Percentiles rank a stretch among this genome's conserved stretches.
These are phyloP conservation scores for Lagenidium sp. DNA, from an alignment of 352 stramenopile species.

Conservation along the genomic window DNA sequence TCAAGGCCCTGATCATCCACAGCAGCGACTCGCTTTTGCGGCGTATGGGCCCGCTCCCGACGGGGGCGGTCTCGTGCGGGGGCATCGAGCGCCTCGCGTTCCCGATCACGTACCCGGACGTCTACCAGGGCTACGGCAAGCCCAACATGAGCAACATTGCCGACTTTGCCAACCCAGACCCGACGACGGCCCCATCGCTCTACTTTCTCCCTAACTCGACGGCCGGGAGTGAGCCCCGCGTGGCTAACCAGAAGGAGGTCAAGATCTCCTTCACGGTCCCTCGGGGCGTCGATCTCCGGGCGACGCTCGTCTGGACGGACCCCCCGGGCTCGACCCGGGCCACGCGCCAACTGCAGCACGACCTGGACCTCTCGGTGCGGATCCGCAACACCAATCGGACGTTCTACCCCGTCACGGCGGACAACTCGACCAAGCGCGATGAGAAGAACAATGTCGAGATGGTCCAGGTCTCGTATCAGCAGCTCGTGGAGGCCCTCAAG, in stretches of 20 bases:
- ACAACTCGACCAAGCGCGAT: constrained; percentile 39
- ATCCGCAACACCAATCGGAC: constrained; percentile 41
- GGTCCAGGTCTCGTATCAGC: constrained; percentile 61
- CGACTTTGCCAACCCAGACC: constrained; percentile 23
- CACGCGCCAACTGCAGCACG: constrained; percentile 62
- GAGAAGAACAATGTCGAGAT: constrained; percentile 82
- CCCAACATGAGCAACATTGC: constrained; percentile 75
- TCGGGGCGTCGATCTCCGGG: constrained; percentile 46
- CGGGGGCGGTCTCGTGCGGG: constrained; percentile 38
- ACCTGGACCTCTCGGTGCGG: constrained; percentile 61
- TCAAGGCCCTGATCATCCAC: constrained; percentile 80
- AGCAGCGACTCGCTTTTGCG: constrained; percentile 47
- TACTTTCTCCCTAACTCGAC: constrained; percentile 77
- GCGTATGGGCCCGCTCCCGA: constrained; percentile 28
- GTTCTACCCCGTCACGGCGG: constrained; percentile 54
- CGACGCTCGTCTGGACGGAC: constrained; percentile 77
- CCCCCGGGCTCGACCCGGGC: constrained; percentile 53
- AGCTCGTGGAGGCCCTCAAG: constrained; percentile 35
- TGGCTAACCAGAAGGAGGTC: constrained; percentile 43
- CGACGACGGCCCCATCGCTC: constrained; percentile 26
- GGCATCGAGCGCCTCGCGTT: constrained; percentile 21
- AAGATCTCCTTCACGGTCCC: constrained; percentile 66
- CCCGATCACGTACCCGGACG: constrained; percentile 46
- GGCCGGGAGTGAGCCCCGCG: constrained; percentile 38
- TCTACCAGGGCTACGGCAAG: constrained; percentile 77